Conservation (phyloP, 2,329 filamentous ascomycete genomes). For the Exophiala oligosperma region DNA sequence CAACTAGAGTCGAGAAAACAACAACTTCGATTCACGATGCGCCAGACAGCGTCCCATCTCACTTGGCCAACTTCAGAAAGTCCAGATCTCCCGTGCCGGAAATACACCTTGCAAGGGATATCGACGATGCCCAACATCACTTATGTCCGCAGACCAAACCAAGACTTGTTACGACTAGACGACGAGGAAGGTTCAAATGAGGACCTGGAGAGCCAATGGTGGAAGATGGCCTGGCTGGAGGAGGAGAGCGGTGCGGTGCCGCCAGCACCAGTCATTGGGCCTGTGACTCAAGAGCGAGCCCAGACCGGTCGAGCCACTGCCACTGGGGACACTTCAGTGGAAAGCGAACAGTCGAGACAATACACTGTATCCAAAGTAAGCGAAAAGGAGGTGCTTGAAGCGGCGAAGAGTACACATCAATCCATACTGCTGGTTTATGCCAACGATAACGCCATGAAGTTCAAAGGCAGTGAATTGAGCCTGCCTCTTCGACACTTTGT, state of each 20-base stretch:
- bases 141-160: constrained; percentile 52
- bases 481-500: constrained; percentile 44
- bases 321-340: constrained; percentile 29
- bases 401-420: constrained; percentile 53
- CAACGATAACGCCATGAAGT: constrained; percentile 47
- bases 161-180: constrained; percentile 33
- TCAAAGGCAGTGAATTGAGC: constrained; percentile 32
- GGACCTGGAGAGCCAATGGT: constrained; percentile 51
- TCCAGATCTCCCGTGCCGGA: constrained; percentile 41
- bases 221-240: constrained; percentile 44
- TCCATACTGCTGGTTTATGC: constrained; percentile 61
- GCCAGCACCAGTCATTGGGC: constrained; percentile 14
- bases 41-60: constrained; percentile 46
- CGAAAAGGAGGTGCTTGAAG: constrained; percentile 55
- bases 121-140: constrained; percentile 58
- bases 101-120: constrained; percentile 59
- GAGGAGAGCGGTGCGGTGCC: neutral
- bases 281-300: constrained; percentile 19
- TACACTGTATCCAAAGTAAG: constrained; percentile 45
- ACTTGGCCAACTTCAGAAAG: constrained; percentile 46
- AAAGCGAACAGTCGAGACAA: constrained; percentile 27
- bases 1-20: constrained; percentile 43
- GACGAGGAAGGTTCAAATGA: constrained; percentile 32
- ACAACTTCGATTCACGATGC: constrained; percentile 39
- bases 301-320: constrained; percentile 10